Evolutionary conservation across 1,284 basidiomycete species (phyloP), one percentile per base, ranked within the genome.

Genomic region (Moesziomyces sp.): DNA sequence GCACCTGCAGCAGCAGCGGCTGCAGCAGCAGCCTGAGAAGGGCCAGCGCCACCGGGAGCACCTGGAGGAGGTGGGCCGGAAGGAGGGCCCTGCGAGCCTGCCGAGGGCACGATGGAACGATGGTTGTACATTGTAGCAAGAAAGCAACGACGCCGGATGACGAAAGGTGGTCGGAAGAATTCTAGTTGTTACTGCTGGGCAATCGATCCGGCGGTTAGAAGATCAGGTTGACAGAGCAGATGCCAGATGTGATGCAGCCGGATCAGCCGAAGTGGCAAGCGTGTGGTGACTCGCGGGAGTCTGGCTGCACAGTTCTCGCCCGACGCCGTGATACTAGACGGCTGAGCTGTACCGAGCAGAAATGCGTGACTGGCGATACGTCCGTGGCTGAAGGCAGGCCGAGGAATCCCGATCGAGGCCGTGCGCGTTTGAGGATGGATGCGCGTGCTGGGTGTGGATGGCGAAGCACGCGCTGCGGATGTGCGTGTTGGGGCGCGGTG

Each of bases 41-140:
- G 73, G 16, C 68, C 73, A 35, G 68, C 28, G 14, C 56, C 72
- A 34, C 63, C 64, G 45, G 73, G 60, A 21, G 16, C 38, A 18
- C 64, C 70, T 8, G 63, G 60, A 23, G 73, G 73, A 24, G 67
- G 72, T 7, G 63, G 63, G 14, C 73, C 73, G 19, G 68, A 49
- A 3, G 57, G 68, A 35, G 68, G 59, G 18, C 57, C 63, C 24
- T 72, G 68, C 21, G 73, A 60, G 26, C 59, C 75, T 44, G 67
- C 67, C 19, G 58, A 62, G 21, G 75, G 63, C 11, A 74, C 72
- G 46, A 77, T 59, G 35, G 72, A 61, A 16, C 75, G 71, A 34
- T 77, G 75, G 30, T 70, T 70, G 58, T 77, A 77, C 68, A 77
- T 77, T 40, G 46, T 38, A 35, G 45, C 3, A 42, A 28, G 19